Evolutionary conservation across 1,139 yeast species (phyloP).

Genomic region (Kodamaea alishanica): DNA sequence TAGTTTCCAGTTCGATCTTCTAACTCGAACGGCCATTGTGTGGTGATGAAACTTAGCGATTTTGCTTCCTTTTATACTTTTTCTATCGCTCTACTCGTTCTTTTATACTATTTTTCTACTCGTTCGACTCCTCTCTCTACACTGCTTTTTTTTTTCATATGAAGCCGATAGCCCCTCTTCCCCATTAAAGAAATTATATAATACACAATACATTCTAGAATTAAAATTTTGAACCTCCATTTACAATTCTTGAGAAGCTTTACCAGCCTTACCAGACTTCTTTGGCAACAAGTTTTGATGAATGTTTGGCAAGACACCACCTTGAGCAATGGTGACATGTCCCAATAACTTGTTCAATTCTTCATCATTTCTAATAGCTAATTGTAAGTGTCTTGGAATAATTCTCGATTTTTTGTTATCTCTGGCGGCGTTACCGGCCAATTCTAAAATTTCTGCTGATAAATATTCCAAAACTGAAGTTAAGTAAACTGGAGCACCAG

Average conservation of each 20-base stretch:
- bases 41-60: not conserved
- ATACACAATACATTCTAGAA: constrained; percentile 8
- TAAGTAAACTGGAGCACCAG: constrained; percentile 95
- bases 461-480: constrained; percentile 95
- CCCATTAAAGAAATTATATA: constrained; percentile 5
- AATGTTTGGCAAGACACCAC: constrained; percentile 25
- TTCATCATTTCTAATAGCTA: constrained; percentile 98
- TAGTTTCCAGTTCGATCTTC: constrained; percentile 11
- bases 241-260: constrained; percentile 21
- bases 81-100: not conserved
- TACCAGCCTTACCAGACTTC: constrained; percentile 18
- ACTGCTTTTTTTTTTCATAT: too few species aligned
- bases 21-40: constrained; percentile 14
- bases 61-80: not conserved
- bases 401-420: constrained; percentile 98
- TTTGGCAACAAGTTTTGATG: constrained; percentile 22
- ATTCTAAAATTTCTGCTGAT: constrained; percentile 95
- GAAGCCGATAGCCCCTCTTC: too few species aligned
- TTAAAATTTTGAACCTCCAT: constrained; percentile 3
- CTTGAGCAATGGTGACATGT: constrained; percentile 33
- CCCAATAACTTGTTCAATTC: constrained; percentile 80
- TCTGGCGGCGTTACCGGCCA: constrained; percentile 99
- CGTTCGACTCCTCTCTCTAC: too few species aligned
- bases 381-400: constrained; percentile 96
- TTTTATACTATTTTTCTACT: not conserved